Conservation (phyloP, 352 stramenopile species). For the Globisporangium apiculatum region DNA sequence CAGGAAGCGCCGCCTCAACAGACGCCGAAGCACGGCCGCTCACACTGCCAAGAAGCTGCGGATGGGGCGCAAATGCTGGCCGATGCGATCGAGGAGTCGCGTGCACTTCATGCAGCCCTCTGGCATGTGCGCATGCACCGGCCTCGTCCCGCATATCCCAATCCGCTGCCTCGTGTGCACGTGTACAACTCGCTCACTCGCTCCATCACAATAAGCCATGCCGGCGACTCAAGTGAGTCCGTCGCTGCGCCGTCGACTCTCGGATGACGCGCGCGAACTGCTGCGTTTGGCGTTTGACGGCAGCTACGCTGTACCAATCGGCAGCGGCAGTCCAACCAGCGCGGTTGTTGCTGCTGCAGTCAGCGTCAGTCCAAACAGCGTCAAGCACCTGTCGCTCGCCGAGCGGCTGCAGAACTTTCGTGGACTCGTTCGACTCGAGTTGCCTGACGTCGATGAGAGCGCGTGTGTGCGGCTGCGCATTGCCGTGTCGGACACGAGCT, state of each 20-base stretch:
- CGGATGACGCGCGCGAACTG: constrained; percentile 48
- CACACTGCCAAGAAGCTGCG: no score
- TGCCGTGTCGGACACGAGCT: constrained; percentile 21
- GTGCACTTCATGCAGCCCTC: no score
- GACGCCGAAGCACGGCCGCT: no score
- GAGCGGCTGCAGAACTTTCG: constrained; percentile 45
- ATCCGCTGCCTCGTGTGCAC: no score
- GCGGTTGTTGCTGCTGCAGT: no score
- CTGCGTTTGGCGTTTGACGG: constrained; percentile 28
- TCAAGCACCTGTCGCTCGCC: constrained; percentile 21
- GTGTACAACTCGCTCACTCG: no score
- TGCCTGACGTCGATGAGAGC: constrained; percentile 9
- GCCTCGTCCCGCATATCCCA: no score
- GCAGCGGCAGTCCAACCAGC: no score
- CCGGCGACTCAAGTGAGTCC: constrained; percentile 43
- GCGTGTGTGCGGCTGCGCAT: constrained; percentile 25
- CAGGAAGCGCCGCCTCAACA: no score
- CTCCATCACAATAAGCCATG: constrained; percentile 13
- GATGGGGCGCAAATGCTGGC: no score
- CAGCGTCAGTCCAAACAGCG: background rate
- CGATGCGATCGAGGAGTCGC: no score
- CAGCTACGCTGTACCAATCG: background rate
- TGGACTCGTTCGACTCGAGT: constrained; percentile 30
- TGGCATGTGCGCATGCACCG: no score
- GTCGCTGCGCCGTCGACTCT: constrained; percentile 39